A percentile compares a stretch with the other conserved stretches of the same genome.
These are phyloP conservation scores for Glebionis coronaria DNA, from an alignment of 129 eudicot genomes.

Conservation along the genomic window DNA sequence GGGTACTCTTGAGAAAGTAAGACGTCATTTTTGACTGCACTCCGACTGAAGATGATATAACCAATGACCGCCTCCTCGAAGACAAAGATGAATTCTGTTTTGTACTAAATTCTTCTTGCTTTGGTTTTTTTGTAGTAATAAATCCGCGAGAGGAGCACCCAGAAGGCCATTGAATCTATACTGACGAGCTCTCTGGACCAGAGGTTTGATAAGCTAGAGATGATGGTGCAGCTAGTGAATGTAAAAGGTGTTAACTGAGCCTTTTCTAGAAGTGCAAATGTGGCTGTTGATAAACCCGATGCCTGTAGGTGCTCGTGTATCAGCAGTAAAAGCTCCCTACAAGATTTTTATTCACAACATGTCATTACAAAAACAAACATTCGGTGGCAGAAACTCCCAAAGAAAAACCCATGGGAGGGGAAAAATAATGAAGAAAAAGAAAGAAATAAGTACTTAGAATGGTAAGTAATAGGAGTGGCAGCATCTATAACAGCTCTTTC, in stretches of 20 bases:
- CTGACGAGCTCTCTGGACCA: constrained; percentile 51
- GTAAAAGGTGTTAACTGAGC: constrained; percentile 85
- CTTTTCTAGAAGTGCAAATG: constrained; percentile 70
- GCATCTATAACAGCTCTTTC: constrained; percentile 99
- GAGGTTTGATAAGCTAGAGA: constrained; percentile 74
- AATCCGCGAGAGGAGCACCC: constrained; percentile 64
- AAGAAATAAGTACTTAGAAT: constrained; percentile 55
- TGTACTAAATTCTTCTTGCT: constrained; percentile 44
- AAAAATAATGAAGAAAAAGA: neutral
- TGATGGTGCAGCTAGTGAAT: constrained; percentile 74
- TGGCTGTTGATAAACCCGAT: constrained; percentile 72
- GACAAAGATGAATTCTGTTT: constrained; percentile 46
- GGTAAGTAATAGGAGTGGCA: constrained; percentile 93
- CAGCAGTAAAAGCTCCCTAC: constrained; percentile 86
- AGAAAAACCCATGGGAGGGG: neutral
- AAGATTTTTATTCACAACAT: constrained; percentile 8
- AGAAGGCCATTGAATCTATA: constrained; percentile 86
- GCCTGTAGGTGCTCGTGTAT: constrained; percentile 94
- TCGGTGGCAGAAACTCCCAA: neutral
- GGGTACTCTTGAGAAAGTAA: constrained; percentile 42
- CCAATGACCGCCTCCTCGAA: constrained; percentile 50
- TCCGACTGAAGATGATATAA: constrained; percentile 43
- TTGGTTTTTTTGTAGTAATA: constrained; percentile 41
- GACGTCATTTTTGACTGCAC: constrained; percentile 37
- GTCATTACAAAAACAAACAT: neutral